phyloP scores from a whole-genome alignment of 192 early-diverging fungal genomes.

The Funneliformis mosseae region DNA sequence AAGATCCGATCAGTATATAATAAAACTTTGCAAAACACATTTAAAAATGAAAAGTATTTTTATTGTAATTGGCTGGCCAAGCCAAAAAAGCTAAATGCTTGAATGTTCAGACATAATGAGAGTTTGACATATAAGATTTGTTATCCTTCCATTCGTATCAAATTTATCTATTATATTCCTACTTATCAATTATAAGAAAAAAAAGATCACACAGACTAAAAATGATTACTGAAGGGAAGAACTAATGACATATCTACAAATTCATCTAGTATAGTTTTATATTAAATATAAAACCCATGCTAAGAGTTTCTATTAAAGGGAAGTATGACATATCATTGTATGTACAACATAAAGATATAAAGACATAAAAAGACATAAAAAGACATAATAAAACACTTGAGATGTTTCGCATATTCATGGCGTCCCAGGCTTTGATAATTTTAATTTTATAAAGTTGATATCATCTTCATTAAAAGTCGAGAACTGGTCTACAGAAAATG shows the following conservation, averaged over 20 bases:
- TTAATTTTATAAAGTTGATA: slow-evolving; percentile 6
- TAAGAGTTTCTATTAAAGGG: too few species aligned
- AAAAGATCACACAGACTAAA: slow-evolving; percentile 5
- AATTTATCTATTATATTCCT: too few species aligned
- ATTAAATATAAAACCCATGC: too few species aligned
- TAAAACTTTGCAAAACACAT: too few species aligned
- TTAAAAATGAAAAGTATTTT: too few species aligned
- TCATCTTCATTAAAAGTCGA: slow-evolving; percentile 4
- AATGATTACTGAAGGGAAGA: background rate
- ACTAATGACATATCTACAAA: slow-evolving; percentile 17
- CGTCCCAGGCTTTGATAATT: slow-evolving; percentile 8
- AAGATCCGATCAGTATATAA: too few species aligned
- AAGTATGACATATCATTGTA: slow-evolving; percentile 16
- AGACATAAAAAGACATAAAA: slow-evolving; percentile 2
- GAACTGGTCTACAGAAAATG: slow-evolving; percentile 8
- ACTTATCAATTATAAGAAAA: too few species aligned
- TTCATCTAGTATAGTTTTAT: background rate
- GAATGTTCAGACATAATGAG: too few species aligned
- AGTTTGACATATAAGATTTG: too few species aligned
- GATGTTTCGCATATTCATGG: background rate
- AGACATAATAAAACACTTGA: slow-evolving; percentile 5
- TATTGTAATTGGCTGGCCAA: too few species aligned
- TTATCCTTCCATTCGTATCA: too few species aligned
- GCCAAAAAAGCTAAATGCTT: too few species aligned
- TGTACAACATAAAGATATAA: slow-evolving; percentile 3